A percentile compares a stretch with the other conserved stretches of the same genome.
These are phyloP conservation scores for Candida nemodendra DNA, from an alignment of 805 yeast species.

Conservation along the genomic window DNA sequence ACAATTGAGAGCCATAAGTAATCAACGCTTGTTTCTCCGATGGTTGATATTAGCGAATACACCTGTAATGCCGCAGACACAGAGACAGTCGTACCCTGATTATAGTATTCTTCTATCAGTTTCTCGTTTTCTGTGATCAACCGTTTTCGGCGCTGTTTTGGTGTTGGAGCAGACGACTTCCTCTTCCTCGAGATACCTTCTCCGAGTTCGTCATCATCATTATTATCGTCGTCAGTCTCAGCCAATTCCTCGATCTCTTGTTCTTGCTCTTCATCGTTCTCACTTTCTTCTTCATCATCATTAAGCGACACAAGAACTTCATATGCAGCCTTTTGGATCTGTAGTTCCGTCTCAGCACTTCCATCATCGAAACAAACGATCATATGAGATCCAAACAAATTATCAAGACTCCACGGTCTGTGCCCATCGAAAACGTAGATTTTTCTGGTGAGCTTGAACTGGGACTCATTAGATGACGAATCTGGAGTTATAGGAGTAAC, in stretches of 20 bases:
- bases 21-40: constrained; percentile 76
- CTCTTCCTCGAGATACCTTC: constrained; percentile 25
- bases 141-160: constrained; percentile 40
- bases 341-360: constrained; percentile 55
- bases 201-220: constrained; percentile 32
- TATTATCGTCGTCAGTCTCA: constrained; percentile 33
- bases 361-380: constrained; percentile 90
- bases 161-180: constrained; percentile 24
- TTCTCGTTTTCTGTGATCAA: constrained; percentile 49
- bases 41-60: constrained; percentile 72
- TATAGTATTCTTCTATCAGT: constrained; percentile 70
- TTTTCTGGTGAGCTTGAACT: constrained; percentile 45
- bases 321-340: constrained; percentile 62
- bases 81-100: constrained; percentile 75
- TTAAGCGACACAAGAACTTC: constrained; percentile 42
- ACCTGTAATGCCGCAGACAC: constrained; percentile 77
- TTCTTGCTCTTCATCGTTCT: constrained; percentile 38
- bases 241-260: constrained; percentile 32
- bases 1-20: constrained; percentile 83
- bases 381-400: constrained; percentile 77
- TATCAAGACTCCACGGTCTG: constrained; percentile 95
- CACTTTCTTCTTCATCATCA: constrained; percentile 36
- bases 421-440: constrained; percentile 88
- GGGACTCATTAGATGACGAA: constrained; percentile 27
- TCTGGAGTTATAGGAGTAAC: constrained; percentile 24